These are phyloP conservation scores for Chalciporus sphaerocephalus DNA, from an alignment of 768 basidiomycete species.

Conservation along the genomic window DNA sequence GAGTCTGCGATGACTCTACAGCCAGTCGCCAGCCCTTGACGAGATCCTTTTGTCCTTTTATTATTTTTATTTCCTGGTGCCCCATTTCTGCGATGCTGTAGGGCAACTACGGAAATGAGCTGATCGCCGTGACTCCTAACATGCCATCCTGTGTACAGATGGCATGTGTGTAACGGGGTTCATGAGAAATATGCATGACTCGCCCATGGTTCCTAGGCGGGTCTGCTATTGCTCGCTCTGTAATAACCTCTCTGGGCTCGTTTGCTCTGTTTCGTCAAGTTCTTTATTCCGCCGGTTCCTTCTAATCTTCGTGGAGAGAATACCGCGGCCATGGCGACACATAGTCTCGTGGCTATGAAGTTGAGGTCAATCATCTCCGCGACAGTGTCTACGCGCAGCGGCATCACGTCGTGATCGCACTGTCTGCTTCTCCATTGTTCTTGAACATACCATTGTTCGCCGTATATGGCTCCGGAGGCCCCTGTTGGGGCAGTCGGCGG, in stretches of 20 bases:
- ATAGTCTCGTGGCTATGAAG: neutral
- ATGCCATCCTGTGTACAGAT: constrained; percentile 11
- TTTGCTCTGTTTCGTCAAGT: constrained; percentile 5
- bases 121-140: constrained; percentile 28
- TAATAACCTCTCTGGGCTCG: neutral
- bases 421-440: constrained; percentile 11
- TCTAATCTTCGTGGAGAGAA: neutral
- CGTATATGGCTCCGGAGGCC: constrained; percentile 10
- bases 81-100: constrained; percentile 17
- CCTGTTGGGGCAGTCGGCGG: constrained; percentile 9
- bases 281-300: neutral
- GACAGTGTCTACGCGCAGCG: constrained; percentile 10
- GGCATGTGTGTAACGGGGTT: constrained; percentile 13
- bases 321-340: constrained; percentile 1
- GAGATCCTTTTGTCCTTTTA: neutral
- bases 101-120: constrained; percentile 24
- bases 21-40: neutral
- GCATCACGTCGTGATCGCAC: constrained; percentile 6
- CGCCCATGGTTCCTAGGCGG: constrained; percentile 2
- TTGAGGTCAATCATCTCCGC: constrained; percentile 11
- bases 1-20: constrained; percentile 8
- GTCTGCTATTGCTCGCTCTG: neutral
- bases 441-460: constrained; percentile 20
- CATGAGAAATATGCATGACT: constrained; percentile 7
- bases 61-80: neutral